phyloP scores from a whole-genome alignment of 352 stramenopile genomes.

The Phytophthora sp. region DNA sequence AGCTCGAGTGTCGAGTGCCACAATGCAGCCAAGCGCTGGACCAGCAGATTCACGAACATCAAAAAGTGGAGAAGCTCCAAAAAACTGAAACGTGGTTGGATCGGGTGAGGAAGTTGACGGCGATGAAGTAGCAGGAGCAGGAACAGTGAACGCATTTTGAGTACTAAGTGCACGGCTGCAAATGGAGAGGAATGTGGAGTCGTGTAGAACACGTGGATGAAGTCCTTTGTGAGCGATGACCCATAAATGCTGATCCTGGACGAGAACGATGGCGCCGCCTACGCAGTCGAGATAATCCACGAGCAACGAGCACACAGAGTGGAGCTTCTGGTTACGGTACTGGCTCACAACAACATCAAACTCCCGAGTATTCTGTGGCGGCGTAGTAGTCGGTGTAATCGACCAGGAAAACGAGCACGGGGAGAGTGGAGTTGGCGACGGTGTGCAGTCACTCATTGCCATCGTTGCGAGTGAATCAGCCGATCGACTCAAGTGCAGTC shows the following conservation, averaged over 20 bases:
- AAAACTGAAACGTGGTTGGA: conserved; percentile 62
- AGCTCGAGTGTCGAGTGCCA: conserved; percentile 60
- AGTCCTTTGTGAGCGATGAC: conserved; percentile 70
- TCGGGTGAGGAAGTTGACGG: conserved; percentile 11
- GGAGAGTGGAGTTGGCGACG: conserved; percentile 27
- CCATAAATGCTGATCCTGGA: conserved; percentile 66
- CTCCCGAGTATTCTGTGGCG: conserved; percentile 29
- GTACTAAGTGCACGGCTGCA: conserved; percentile 52
- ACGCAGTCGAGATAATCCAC: conserved; percentile 77
- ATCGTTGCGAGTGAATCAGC: conserved; percentile 32
- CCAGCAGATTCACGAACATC: conserved; percentile 36
- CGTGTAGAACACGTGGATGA: conserved; percentile 54
- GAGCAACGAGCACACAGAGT: conserved; percentile 71
- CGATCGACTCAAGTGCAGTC: conserved; percentile 32
- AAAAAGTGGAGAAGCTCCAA: conserved; percentile 61
- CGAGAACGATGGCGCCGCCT: conserved; percentile 67
- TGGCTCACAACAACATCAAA: conserved; percentile 79
- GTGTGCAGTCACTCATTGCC: conserved; percentile 29
- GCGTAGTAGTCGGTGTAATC: conserved; percentile 43
- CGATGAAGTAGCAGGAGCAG: conserved; percentile 39
- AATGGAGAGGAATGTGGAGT: conserved; percentile 61
- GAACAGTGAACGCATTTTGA: conserved; percentile 56
- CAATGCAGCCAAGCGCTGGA: conserved; percentile 59
- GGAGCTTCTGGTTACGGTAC: conserved; percentile 72
- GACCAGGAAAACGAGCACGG: conserved; percentile 47